Evolutionary conservation across 179 eudicot species (phyloP), one percentile per base, ranked within the genome.

Genomic region (Silene noctiflora): DNA sequence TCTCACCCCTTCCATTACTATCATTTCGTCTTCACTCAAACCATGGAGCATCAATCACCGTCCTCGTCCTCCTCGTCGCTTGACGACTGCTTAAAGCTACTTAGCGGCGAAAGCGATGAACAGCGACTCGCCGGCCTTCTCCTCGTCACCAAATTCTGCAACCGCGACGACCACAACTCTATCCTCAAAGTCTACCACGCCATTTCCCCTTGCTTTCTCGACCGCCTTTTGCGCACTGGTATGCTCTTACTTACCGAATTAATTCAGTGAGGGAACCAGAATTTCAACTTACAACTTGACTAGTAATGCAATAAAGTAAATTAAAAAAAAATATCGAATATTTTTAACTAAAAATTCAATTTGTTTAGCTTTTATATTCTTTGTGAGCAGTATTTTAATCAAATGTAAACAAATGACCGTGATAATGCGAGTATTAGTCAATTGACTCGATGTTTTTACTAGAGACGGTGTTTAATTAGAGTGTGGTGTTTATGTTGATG

Each of bases 71-170:
- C 20, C 33, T 29, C 86, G 9, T 78, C 81, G 53, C 39, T 91
- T 12, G 91, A 90, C 3, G 90, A 89, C 56, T 87, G 97, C 82
- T 80, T 92, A 86, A 89, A 85, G 85, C 84, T 94, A 2, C 76
- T 94, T 62, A 83, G 78, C 81, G 96, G 94, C 7, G 89, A 89
- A 62, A 83, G 83, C 64, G 98, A 94, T 75, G 96, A 91, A 73
- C 96, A 94, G 46, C 90, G 91, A 13, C 93, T 94, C 0, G 95
- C 96, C 0, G 98, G 98, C 27, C 95, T 94, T 16, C 91, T 94
- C 7, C 84, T 94, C 0, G 95, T 81, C 12, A 84, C 98, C 60
- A 92, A 89, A 60, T 74, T 84, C 66, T 88, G 89, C 71, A 75
- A 79, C 79, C 84, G 86, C 24, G 87, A 91, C 69, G 95, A 94